A percentile compares a stretch with the other conserved stretches of the same genome.
Evolutionary conservation across 805 yeast genomes (phyloP).

Genomic region (Priceomyces medius): DNA sequence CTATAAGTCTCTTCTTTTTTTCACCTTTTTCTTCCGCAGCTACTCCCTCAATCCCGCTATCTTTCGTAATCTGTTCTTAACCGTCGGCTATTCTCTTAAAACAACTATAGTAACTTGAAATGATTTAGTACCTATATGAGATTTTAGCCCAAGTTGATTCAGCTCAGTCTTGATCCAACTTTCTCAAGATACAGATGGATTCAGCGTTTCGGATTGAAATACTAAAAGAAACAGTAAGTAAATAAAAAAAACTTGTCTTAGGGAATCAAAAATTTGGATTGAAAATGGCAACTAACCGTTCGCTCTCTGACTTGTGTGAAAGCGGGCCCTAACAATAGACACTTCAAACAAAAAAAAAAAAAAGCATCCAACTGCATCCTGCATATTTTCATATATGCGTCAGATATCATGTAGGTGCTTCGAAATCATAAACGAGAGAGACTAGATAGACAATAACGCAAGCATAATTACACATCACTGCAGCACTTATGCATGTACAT

Average conservation of each 20-base stretch:
- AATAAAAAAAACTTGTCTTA: background rate
- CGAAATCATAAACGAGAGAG: slow-evolving; percentile 1
- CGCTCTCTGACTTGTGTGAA: background rate
- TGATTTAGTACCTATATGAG: background rate
- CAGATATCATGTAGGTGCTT: slow-evolving; percentile 3
- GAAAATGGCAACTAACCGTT: background rate
- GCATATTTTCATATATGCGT: background rate
- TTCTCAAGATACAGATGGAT: background rate
- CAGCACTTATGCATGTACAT: background rate
- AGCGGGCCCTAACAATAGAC: slow-evolving; percentile 3
- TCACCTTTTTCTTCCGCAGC: background rate
- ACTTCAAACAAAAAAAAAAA: slow-evolving; percentile 1
- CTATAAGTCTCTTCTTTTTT: slow-evolving; percentile 1
- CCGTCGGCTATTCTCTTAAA: background rate
- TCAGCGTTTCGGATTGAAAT: background rate
- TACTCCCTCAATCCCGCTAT: background rate
- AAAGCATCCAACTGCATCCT: background rate
- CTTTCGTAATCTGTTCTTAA: background rate
- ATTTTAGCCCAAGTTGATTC: background rate
- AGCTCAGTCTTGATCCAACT: background rate
- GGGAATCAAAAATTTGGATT: background rate
- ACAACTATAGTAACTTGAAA: background rate
- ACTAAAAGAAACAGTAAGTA: background rate
- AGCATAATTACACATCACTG: background rate
- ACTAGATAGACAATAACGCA: background rate